Conservation (phyloP, 805 yeast species). For the Metschnikowia dekortorum region DNA sequence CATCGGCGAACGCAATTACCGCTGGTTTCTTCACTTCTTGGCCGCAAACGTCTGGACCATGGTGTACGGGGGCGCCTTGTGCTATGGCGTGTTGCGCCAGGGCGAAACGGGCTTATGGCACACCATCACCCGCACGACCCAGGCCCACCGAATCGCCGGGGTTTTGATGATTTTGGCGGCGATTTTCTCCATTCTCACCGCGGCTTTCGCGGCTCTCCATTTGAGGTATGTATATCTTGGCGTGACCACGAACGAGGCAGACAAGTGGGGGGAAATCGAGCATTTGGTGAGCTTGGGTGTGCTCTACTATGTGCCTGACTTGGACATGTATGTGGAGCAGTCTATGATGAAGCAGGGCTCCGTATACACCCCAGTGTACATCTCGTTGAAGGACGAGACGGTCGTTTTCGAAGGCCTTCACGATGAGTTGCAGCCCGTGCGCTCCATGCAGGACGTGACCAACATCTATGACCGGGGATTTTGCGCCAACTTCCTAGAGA, state of each 20-base stretch:
- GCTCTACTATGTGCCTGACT: constrained; percentile 11
- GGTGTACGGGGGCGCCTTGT: constrained; percentile 39
- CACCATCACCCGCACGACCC: constrained; percentile 23
- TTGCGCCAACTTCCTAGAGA: constrained; percentile 27
- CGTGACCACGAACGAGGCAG: constrained; percentile 69
- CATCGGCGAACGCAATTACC: constrained; percentile 62
- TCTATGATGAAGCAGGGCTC: constrained; percentile 12
- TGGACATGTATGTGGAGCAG: constrained; percentile 20
- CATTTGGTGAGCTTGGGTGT: constrained; percentile 14
- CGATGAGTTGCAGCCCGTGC: constrained; percentile 2
- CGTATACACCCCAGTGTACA: constrained; percentile 20
- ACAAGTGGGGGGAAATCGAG: constrained; percentile 66
- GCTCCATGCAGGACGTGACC: constrained; percentile 21
- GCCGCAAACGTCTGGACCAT: constrained; percentile 37
- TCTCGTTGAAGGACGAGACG: constrained; percentile 25
- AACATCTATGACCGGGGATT: constrained; percentile 53
- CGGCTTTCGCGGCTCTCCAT: constrained; percentile 31
- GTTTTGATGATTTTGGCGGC: constrained; percentile 43
- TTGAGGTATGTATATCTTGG: constrained; percentile 54
- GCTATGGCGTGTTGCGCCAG: constrained; percentile 9
- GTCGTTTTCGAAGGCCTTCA: constrained; percentile 15
- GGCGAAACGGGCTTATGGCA: constrained; percentile 16
- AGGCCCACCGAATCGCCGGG: constrained; percentile 37
- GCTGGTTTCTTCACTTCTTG: constrained; percentile 56
- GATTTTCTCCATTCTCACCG: constrained; percentile 39